phyloP scores from a whole-genome alignment of 225 moss, liverwort and hornwort genomes.

The Polytrichum commune region DNA sequence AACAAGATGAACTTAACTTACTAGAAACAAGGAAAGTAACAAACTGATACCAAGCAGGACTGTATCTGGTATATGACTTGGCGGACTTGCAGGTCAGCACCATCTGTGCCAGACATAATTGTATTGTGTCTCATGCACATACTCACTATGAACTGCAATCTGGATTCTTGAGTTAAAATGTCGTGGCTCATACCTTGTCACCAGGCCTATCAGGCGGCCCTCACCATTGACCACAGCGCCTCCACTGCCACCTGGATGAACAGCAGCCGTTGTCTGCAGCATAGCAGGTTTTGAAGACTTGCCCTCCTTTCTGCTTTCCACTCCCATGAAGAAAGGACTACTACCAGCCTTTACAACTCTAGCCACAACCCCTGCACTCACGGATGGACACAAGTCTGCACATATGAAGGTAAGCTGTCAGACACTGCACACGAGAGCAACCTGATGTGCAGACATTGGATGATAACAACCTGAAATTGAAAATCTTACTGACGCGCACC shows the following conservation, averaged over 20 bases:
- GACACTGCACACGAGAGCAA: not conserved
- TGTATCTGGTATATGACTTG: too few species aligned
- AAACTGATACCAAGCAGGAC: too few species aligned
- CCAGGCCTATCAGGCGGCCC: conserved; percentile 91
- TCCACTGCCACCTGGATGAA: conserved; percentile 97
- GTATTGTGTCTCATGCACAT: too few species aligned
- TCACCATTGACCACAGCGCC: conserved; percentile 94
- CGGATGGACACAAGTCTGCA: conserved; percentile 89
- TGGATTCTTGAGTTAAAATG: too few species aligned
- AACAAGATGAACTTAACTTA: too few species aligned
- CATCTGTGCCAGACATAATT: too few species aligned
- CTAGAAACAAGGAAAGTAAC: too few species aligned
- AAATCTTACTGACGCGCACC: too few species aligned
- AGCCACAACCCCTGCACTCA: conserved; percentile 93
- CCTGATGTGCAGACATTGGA: not conserved
- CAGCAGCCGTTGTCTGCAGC: conserved; percentile 97
- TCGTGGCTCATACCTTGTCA: conserved; percentile 63
- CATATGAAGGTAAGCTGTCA: conserved; percentile 11
- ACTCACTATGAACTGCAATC: too few species aligned
- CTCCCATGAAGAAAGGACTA: conserved; percentile 41
- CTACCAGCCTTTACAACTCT: conserved; percentile 84
- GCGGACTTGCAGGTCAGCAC: too few species aligned
- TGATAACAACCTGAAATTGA: too few species aligned
- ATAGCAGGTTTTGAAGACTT: conserved; percentile 65
- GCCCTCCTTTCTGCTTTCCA: conserved; percentile 29